These are phyloP conservation scores for Colletotrichum abscissum DNA, from an alignment of 2,329 filamentous ascomycete genomes.

Conservation along the genomic window DNA sequence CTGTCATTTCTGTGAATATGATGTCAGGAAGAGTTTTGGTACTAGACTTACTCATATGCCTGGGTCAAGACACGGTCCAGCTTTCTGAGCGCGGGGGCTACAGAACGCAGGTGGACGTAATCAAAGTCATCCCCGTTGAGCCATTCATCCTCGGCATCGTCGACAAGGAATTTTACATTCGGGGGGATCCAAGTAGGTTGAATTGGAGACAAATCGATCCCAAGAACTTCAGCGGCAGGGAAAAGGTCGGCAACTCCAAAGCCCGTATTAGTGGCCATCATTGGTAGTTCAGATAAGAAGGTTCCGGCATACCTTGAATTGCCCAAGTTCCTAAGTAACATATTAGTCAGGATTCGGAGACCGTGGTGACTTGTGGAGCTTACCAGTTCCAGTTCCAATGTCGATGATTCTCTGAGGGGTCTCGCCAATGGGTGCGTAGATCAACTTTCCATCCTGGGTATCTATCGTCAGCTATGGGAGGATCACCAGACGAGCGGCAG, in stretches of 20 bases:
- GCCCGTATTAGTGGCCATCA: no score
- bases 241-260: background rate
- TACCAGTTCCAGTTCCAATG: constrained; percentile 52
- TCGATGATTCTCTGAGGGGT: constrained; percentile 54
- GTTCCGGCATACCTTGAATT: no score
- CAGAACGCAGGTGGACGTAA: background rate
- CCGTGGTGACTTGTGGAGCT: no score
- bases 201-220: constrained; percentile 44
- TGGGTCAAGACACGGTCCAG: no score
- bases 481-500: background rate
- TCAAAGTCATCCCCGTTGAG: background rate
- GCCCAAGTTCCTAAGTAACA: no score
- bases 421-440: constrained; percentile 45
- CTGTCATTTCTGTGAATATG: background rate
- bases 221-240: constrained; percentile 24
- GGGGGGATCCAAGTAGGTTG: constrained; percentile 30
- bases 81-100: no score
- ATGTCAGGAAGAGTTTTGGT: no score
- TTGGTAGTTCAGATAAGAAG: no score
- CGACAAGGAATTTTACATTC: constrained; percentile 41
- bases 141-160: constrained; percentile 36
- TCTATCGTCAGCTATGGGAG: background rate
- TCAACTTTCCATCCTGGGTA: constrained; percentile 46
- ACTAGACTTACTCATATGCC: no score
- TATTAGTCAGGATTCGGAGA: no score